These are phyloP conservation scores for Acanthamoeba rhysodes DNA, from an alignment of 208 protist species.

Conservation along the genomic window DNA sequence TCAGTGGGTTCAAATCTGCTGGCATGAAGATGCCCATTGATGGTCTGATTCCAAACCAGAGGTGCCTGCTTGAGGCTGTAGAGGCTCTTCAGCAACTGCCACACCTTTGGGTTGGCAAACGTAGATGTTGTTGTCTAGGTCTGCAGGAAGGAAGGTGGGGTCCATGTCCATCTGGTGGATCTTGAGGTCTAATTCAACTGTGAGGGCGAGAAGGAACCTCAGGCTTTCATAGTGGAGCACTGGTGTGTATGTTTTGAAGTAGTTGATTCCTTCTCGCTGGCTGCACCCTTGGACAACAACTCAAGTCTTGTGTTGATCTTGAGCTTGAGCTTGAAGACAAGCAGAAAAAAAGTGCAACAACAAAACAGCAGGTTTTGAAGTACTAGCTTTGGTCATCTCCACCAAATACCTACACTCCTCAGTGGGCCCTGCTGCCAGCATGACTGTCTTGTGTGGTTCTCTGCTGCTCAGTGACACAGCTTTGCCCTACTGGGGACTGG, in stretches of 20 bases:
- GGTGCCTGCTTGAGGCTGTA: constrained; percentile 41
- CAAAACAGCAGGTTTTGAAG: too few species aligned
- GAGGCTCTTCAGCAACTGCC: neutral
- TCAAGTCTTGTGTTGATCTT: neutral
- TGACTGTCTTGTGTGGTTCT: too few species aligned
- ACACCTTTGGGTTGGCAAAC: neutral
- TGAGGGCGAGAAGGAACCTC: neutral
- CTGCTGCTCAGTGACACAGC: too few species aligned
- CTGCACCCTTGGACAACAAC: neutral
- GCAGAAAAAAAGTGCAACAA: too few species aligned
- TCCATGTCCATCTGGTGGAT: constrained; percentile 65
- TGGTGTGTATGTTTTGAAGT: neutral
- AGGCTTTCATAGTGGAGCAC: neutral
- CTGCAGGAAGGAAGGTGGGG: neutral
- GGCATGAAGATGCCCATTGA: neutral
- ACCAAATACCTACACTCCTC: too few species aligned
- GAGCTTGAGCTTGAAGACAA: constrained; percentile 9
- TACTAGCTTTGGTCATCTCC: too few species aligned
- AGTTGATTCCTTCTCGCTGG: neutral
- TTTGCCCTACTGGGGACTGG: too few species aligned
- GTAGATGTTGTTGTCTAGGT: constrained; percentile 15
- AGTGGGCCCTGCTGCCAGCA: too few species aligned
- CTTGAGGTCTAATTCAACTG: neutral
- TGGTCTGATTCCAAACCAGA: neutral
- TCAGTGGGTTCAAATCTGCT: neutral